Base-by-base conservation (phyloP, 805 yeast species). In the Dipodascus geniculatus region DNA sequence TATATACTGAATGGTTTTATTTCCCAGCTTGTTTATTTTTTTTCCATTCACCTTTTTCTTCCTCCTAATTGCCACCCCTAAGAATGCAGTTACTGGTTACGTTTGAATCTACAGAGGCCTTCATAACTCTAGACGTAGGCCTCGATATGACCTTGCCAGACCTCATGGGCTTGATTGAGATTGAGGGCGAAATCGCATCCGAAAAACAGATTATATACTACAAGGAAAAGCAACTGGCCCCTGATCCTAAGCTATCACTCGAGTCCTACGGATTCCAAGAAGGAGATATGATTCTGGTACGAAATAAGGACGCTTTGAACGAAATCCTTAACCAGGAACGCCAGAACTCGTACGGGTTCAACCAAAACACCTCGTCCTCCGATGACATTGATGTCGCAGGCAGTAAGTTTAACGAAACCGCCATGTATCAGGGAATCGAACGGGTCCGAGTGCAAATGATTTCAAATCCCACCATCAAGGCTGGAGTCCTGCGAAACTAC, bases 131-230 rank as follows among this genome's bases (percentile, higher is more conserved):
- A 1, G 96, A 88, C 52, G 75, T 87, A 2, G 77, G 87, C 2
- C 77, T 71, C 1, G 84, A 82, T 14, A 75, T 88, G 72, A 65
- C 80, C 0, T 64, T 88, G 8, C 72, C 66, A 14, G 96, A 89
- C 64, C 75, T 90, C 58, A 74, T 78, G 55, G 95, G 91, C 0
- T 80, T 83, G 58, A 63, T 89, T 8, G 83, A 82, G 56, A 80
- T 83, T 1, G 96, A 87, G 62, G 76, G 88, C 6, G 75, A 72
- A 14, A 74, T 83, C 51, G 69, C 71, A 9, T 68, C 75, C 2
- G 60, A 64, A 0, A 60, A 68, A 16, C 85, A 83, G 62, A 65
- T 71, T n/a, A 60, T 87, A 49, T 63, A 71, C 22, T 71, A 71
- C 60, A 75, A 82, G 57, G 76, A 77, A 55, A 68, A 69, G 23